Conservation (phyloP, 257 asterid species). For the Nyctanthes arbortristis region DNA sequence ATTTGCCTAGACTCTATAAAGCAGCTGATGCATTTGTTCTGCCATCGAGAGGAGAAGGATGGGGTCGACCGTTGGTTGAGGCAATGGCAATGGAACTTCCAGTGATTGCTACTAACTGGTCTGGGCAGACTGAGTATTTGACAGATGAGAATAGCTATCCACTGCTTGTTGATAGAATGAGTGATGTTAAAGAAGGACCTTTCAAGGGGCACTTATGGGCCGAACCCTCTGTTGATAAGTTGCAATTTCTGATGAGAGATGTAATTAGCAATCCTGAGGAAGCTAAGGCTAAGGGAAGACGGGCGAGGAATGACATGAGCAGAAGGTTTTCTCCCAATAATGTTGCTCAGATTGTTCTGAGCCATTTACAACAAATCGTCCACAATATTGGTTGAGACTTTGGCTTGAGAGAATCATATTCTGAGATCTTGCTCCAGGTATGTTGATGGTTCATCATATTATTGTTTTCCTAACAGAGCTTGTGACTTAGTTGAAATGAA, state of each 20-base stretch:
- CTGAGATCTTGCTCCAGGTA: not conserved
- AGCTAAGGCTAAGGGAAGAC: constrained; percentile 57
- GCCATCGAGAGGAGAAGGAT: constrained; percentile 92
- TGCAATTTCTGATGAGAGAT: constrained; percentile 59
- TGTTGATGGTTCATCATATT: not conserved
- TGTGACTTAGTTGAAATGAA: not conserved
- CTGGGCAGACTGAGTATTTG: constrained; percentile 85
- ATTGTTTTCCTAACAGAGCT: not conserved
- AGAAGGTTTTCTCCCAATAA: constrained; percentile 53
- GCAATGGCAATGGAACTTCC: constrained; percentile 92
- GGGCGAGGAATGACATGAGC: constrained; percentile 75
- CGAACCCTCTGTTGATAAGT: constrained; percentile 67
- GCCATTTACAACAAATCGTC: constrained; percentile 43
- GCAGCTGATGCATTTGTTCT: constrained; percentile 69
- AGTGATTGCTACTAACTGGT: constrained; percentile 89
- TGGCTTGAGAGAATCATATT: not conserved
- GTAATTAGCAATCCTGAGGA: constrained; percentile 45
- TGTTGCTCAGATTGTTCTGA: constrained; percentile 59
- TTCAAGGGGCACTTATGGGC: constrained; percentile 87
- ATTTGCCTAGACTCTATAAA: constrained; percentile 61
- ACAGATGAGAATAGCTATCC: constrained; percentile 72
- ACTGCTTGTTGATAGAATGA: constrained; percentile 53
- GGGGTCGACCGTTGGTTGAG: constrained; percentile 93
- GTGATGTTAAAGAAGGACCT: constrained; percentile 69
- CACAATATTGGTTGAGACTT: constrained; percentile 11